Conservation (phyloP, 164 flowering plant genomes). For the Magnolia kwangsiensis region DNA sequence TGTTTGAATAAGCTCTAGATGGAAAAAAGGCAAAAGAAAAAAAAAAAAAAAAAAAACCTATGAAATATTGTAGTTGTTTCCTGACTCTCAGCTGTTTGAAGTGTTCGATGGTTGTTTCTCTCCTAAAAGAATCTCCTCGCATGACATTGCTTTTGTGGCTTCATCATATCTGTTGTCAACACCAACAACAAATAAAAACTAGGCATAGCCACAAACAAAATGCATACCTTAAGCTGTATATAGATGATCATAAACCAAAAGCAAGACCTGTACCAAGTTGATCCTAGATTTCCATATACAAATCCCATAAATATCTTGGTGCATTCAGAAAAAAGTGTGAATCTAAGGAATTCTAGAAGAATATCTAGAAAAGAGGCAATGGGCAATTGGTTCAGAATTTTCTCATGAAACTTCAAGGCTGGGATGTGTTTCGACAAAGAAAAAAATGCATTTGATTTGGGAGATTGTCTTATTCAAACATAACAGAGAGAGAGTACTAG, state of each 20-base stretch:
- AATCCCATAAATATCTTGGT: background rate
- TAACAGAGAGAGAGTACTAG: no score
- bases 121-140: background rate
- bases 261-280: background rate
- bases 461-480: no score
- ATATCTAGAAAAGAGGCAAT: background rate
- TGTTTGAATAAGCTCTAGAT: background rate
- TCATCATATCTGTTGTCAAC: background rate
- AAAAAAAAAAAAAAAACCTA: no score
- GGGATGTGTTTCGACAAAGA: no score
- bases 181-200: background rate
- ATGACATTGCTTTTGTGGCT: background rate
- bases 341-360: background rate
- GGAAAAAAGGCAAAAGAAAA: background rate
- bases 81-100: background rate
- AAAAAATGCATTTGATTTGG: no score
- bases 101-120: background rate
- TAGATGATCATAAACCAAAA: background rate
- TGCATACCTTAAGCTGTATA: background rate
- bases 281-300: background rate
- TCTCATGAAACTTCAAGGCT: background rate
- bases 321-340: background rate
- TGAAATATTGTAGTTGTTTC: background rate
- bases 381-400: background rate
- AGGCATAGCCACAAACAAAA: background rate